Base-by-base conservation (phyloP, 2,329 filamentous ascomycete species). In the Nothopassalora personata region DNA sequence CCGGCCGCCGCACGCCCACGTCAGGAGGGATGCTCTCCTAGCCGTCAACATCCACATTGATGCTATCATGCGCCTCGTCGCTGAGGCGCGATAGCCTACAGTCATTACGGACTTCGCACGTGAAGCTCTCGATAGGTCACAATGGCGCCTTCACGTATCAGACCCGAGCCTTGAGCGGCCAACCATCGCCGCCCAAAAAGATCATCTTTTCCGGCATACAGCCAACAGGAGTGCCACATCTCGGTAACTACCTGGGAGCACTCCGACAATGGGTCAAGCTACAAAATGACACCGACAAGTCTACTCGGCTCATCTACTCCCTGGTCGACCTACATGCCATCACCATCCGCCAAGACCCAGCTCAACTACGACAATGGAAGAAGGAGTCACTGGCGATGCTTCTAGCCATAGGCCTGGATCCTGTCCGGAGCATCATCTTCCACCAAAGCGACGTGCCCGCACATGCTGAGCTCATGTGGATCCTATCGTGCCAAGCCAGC, bases 131-230 rank as follows among this genome's bases (percentile, higher is more conserved):
- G 28, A 27, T 11, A 13, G 11, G 18, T 49, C 23, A n/a, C 3
- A 6, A 28, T 27, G 46, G 46, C 28, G 3, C 19, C 5, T 10
- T 1, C 10, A 11, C 46, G 3, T 5, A 53, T 13, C 48, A 49
- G 46, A 47, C 7, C 54, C 54, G 57, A 11, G 43, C 33, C 27
- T 39, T 54, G 57, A 63, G 60, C 57, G 54, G 51, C 23, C 15
- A 53, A 23, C 34, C 59, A 13, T 46, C 57, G 10, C 27, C 59
- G 27, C 9, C 54, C 4, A 19, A 48, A 18, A 71, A 80, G 57
- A 80, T 88, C 60, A 84, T 97, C 69, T 97, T 99, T 79, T 97
- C 94, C 3, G 94, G 92, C 55, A 99, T 99, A 67, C 94, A 99
- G 74, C 94, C 94, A 18, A 99, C 94, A 0, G 94, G 93, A 36